phyloP scores from a whole-genome alignment of 2,329 filamentous ascomycete genomes.

The Paraphoma sp. region DNA sequence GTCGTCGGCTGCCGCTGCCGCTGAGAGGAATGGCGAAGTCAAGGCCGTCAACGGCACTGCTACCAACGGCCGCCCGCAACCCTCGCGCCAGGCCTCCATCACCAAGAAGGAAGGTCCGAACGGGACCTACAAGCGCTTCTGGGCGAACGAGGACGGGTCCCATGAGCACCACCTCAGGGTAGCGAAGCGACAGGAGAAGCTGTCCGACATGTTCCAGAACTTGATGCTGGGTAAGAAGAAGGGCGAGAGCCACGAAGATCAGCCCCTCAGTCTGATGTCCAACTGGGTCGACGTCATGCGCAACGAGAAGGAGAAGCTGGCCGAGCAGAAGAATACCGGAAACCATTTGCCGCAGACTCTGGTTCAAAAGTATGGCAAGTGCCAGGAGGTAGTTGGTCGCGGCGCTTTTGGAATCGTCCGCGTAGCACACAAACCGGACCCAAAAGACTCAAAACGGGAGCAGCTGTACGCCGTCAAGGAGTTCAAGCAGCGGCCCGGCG shows the following conservation, averaged over 20 bases:
- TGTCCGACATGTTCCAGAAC: constrained; percentile 88
- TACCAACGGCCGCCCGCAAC: constrained; percentile 33
- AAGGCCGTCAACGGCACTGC: constrained; percentile 35
- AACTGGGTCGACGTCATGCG: constrained; percentile 95
- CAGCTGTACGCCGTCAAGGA: constrained; percentile 98
- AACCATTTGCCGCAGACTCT: constrained; percentile 79
- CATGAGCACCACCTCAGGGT: constrained; percentile 91
- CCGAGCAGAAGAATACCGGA: constrained; percentile 77
- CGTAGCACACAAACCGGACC: constrained; percentile 94
- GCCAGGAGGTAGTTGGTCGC: constrained; percentile 93
- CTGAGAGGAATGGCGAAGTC: constrained; percentile 37
- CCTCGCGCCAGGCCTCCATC: constrained; percentile 39
- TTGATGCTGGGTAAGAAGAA: constrained; percentile 83
- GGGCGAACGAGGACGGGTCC: constrained; percentile 67
- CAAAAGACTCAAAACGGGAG: constrained; percentile 76
- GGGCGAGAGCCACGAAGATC: constrained; percentile 71
- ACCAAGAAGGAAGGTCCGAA: constrained; percentile 35
- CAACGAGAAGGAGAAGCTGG: constrained; percentile 79
- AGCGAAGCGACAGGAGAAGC: constrained; percentile 90
- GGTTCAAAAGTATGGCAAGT: constrained; percentile 97
- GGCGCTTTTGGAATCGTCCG: constrained; percentile 97
- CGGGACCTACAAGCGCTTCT: constrained; percentile 58
- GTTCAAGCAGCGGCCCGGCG: constrained; percentile 90
- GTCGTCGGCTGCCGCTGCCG: constrained; percentile 23
- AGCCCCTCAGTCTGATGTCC: constrained; percentile 90